Evolutionary conservation across 192 early-diverging fungal species (phyloP), one percentile per base, ranked within the genome.

Genomic region (Coemansia sp.): DNA sequence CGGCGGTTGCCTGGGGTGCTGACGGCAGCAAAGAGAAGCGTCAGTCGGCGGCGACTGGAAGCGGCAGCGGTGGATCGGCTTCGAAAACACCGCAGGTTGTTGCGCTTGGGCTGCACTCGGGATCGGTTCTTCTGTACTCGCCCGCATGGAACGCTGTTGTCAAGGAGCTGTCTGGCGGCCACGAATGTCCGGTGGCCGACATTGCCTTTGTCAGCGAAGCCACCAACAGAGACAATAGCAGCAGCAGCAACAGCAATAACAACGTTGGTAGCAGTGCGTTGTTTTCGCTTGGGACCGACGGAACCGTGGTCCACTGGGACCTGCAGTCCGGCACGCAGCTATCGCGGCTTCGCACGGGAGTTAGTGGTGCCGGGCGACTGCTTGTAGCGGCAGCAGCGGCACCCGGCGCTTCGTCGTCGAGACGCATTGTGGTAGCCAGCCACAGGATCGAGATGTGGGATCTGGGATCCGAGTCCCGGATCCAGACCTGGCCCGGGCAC

Each of bases 361-460:
- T 83, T 10, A 9, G 8, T 6, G 66, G 21, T 1, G 80, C 76
- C 2, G 59, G 42, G n/a, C 16, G 39, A 49, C 64, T 83, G 41
- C 41, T 74, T 4, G 72, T 74, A 9, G 51, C 51, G 9, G 13
- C 51, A 8, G 19, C 48, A 16, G 7, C 48, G 26, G 21, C 51
- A 8, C 8, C 11, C 51, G 51, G 10, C 2, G 19, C 8, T 32
- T 32, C 32, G 1, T 59, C 72, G 11, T 6, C 6, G 19, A 45
- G 41, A 54, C 71, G 72, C 37, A 72, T 74, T 21, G 80, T 62
- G 0, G 72, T 83, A 13, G 73, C 76, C 46, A 83, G 76, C 61
- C 80, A 78, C 40, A 59, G 64, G 22, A 65, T 77, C 18, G 80
- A 83, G 26, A 43, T 83, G 41, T 77, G 74, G 74, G 80, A 83